Conservation (phyloP, 768 basidiomycete species). For the Cystoderma amianthinum region DNA sequence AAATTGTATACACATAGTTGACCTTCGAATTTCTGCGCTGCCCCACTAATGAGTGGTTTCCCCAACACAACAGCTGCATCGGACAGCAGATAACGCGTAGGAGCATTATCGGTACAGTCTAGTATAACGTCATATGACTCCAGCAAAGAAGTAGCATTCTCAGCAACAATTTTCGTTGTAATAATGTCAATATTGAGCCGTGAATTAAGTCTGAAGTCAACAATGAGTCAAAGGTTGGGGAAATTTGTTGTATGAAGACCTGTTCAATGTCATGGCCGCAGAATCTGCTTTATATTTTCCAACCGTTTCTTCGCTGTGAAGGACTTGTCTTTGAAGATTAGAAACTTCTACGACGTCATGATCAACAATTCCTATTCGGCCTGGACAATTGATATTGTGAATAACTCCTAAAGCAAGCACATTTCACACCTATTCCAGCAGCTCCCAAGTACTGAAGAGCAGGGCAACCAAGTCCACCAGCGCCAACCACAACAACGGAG, state of each 20-base stretch:
- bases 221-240: conserved; percentile 2
- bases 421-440: conserved; percentile 75
- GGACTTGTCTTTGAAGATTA: conserved; percentile 90
- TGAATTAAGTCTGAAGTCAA: conserved; percentile 70
- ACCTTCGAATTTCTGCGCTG: conserved; percentile 82
- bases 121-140: conserved; percentile 67
- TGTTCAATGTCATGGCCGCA: conserved; percentile 61
- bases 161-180: conserved; percentile 42
- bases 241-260: conserved; percentile 30
- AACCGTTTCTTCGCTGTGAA: conserved; percentile 71
- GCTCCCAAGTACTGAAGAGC: conserved; percentile 91
- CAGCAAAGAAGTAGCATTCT: conserved; percentile 62
- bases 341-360: conserved; percentile 84
- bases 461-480: conserved; percentile 94
- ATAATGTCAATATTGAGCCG: conserved; percentile 51
- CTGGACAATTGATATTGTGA: conserved; percentile 30
- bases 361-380: conserved; percentile 81
- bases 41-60: conserved; percentile 89
- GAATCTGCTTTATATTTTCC: conserved; percentile 80
- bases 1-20: conserved; percentile 76
- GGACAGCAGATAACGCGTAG: conserved; percentile 89
- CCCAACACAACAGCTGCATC: conserved; percentile 71
- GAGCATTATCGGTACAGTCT: conserved; percentile 93
- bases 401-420: background rate
- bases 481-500: conserved; percentile 83